phyloP scores from a whole-genome alignment of 345 rosid species.

The Cardamine chenopodiifolia region DNA sequence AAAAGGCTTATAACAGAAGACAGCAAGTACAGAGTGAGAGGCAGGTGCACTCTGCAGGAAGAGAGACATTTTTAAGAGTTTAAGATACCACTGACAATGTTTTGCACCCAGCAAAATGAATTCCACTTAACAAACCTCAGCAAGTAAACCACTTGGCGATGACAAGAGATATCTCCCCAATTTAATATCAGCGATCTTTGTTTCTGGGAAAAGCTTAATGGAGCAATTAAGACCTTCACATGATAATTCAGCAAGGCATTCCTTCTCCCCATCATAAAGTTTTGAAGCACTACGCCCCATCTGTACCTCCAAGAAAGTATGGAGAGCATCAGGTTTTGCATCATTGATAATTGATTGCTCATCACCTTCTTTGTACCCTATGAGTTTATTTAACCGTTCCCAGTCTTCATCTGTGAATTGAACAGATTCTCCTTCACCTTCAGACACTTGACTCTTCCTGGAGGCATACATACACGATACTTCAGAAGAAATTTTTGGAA shows the following conservation, averaged over 20 bases:
- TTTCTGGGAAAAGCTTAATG: constrained; percentile 86
- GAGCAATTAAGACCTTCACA: constrained; percentile 79
- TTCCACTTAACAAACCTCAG: constrained; percentile 60
- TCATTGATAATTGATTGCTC: constrained; percentile 51
- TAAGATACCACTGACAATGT: constrained; percentile 27
- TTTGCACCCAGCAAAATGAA: constrained; percentile 17
- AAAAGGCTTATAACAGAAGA: constrained; percentile 90
- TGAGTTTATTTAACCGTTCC: constrained; percentile 80
- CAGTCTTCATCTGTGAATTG: constrained; percentile 85
- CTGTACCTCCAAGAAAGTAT: constrained; percentile 76
- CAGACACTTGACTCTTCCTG: constrained; percentile 65
- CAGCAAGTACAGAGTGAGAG: constrained; percentile 70
- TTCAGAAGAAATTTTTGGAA: constrained; percentile 20
- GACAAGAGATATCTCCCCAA: constrained; percentile 86
- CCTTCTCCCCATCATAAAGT: constrained; percentile 67
- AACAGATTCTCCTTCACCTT: constrained; percentile 75
- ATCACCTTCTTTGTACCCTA: constrained; percentile 88
- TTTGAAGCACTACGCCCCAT: constrained; percentile 94
- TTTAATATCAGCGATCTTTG: constrained; percentile 80
- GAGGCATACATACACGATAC: constrained; percentile 38
- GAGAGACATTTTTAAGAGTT: constrained; percentile 14
- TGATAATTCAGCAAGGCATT: constrained; percentile 85
- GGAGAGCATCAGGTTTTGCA: constrained; percentile 70
- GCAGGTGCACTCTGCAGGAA: constrained; percentile 86
- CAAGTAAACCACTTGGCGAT: constrained; percentile 92